Conservation (phyloP, 371 early-diverging fungal genomes). For the Mucor velutinosus region DNA sequence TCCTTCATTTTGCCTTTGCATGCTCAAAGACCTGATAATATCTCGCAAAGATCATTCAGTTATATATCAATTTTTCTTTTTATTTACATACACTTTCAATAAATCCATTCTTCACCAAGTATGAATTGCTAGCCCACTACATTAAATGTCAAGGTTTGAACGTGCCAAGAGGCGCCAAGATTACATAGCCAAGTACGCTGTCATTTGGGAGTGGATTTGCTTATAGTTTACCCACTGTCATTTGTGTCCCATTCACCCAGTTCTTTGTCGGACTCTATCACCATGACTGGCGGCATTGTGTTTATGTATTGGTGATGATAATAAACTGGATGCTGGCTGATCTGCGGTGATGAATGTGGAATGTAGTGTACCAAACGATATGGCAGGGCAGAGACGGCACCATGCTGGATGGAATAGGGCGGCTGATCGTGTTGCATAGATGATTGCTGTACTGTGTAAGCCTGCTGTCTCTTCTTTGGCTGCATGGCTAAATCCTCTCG, state of each 20-base stretch:
- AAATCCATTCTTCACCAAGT: too few relatives aligned
- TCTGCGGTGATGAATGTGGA: not conserved
- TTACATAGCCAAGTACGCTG: too few relatives aligned
- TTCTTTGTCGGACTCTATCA: not conserved
- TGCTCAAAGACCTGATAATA: not conserved
- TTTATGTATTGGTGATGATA: not conserved
- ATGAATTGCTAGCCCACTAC: too few relatives aligned
- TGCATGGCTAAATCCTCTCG: constrained; percentile 4
- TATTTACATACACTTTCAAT: not conserved
- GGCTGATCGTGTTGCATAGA: not conserved
- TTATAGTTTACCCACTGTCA: not conserved
- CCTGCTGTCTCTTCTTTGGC: not conserved
- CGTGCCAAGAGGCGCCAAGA: too few relatives aligned
- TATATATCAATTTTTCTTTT: not conserved
- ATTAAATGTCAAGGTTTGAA: too few relatives aligned
- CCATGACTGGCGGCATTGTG: not conserved
- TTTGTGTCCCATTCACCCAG: constrained; percentile 27
- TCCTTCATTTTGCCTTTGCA: not conserved
- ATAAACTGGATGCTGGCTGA: not conserved
- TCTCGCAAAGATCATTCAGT: not conserved
- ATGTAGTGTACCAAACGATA: not conserved
- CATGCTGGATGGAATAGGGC: not conserved
- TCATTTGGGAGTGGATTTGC: too few relatives aligned
- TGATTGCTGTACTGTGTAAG: not conserved
- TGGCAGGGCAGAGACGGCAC: not conserved